Percentiles rank a stretch among this genome's conserved stretches.
These are phyloP conservation scores for Wickerhamomyces tratensis DNA, from an alignment of 805 yeast genomes.

Conservation along the genomic window DNA sequence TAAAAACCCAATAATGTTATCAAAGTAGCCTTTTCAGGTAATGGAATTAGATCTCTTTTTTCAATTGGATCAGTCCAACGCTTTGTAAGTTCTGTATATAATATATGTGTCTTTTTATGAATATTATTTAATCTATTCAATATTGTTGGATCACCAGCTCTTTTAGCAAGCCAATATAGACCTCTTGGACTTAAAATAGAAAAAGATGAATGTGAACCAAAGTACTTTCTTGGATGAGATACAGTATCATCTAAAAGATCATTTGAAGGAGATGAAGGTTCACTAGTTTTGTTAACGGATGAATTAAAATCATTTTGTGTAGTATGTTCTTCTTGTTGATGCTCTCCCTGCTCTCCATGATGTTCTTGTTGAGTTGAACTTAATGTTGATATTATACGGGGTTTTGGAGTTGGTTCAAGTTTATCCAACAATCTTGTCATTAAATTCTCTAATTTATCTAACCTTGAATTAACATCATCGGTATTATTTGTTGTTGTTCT, in stretches of 20 bases:
- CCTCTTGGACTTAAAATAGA: constrained; percentile 33
- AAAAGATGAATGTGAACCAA: constrained; percentile 18
- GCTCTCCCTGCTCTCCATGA: neutral
- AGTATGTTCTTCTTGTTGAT: too few relatives aligned
- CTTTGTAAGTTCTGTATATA: constrained; percentile 13
- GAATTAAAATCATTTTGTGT: too few relatives aligned
- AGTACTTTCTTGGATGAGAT: constrained; percentile 3
- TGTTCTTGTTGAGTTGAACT: too few relatives aligned
- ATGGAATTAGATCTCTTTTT: constrained; percentile 13
- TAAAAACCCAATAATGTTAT: constrained; percentile 7
- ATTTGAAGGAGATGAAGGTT: too few relatives aligned
- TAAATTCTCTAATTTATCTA: too few relatives aligned
- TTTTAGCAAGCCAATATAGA: constrained; percentile 25
- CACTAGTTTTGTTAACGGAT: too few relatives aligned
- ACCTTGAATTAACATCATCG: too few relatives aligned
- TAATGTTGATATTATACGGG: too few relatives aligned
- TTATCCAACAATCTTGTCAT: too few relatives aligned
- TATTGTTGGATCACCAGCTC: constrained; percentile 10
- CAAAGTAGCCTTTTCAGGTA: constrained; percentile 21
- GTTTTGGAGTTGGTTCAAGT: too few relatives aligned
- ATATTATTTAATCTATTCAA: constrained; percentile 15
- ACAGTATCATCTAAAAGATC: too few relatives aligned
- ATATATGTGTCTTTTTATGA: constrained; percentile 8
- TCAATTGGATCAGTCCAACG: constrained; percentile 27
- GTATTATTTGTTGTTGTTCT: too few relatives aligned